These are phyloP conservation scores for Arabis alpina DNA, from an alignment of 345 rosid species.

Conservation along the genomic window DNA sequence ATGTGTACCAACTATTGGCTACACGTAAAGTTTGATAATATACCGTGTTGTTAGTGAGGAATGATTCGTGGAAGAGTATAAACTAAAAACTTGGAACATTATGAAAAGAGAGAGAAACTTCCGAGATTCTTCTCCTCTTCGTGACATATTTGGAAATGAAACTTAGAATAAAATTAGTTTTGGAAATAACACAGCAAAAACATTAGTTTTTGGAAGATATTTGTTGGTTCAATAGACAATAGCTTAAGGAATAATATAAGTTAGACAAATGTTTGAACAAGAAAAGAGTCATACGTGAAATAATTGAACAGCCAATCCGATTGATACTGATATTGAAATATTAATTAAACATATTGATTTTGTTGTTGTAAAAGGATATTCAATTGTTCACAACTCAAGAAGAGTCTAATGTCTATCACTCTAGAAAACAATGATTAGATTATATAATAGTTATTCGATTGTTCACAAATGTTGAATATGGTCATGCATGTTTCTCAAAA, in stretches of 20 bases:
- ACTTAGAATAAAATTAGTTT: neutral
- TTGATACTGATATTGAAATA: constrained; percentile 6
- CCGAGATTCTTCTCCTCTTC: constrained; percentile 25
- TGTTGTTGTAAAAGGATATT: neutral
- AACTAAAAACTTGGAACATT: constrained; percentile 25
- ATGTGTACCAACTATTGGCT: neutral
- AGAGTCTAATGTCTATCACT: too few relatives aligned
- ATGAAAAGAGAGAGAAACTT: neutral
- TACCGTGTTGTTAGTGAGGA: constrained; percentile 12
- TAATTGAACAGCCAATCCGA: neutral
- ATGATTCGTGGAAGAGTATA: constrained; percentile 8
- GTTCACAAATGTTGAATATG: neutral
- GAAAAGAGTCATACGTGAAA: neutral
- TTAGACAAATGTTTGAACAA: neutral
- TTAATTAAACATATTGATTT: neutral
- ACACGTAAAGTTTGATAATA: constrained; percentile 33
- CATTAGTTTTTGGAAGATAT: neutral
- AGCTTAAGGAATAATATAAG: neutral
- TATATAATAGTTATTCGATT: too few relatives aligned
- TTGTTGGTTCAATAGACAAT: constrained; percentile 4
- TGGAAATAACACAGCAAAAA: too few relatives aligned
- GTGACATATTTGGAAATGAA: constrained; percentile 11
- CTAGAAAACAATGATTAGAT: too few relatives aligned
- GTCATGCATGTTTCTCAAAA: neutral
- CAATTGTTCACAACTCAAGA: constrained; percentile 8